Evolutionary conservation across 768 basidiomycete genomes (phyloP), one percentile per base, ranked within the genome.

Genomic region (Obba rivulosa): DNA sequence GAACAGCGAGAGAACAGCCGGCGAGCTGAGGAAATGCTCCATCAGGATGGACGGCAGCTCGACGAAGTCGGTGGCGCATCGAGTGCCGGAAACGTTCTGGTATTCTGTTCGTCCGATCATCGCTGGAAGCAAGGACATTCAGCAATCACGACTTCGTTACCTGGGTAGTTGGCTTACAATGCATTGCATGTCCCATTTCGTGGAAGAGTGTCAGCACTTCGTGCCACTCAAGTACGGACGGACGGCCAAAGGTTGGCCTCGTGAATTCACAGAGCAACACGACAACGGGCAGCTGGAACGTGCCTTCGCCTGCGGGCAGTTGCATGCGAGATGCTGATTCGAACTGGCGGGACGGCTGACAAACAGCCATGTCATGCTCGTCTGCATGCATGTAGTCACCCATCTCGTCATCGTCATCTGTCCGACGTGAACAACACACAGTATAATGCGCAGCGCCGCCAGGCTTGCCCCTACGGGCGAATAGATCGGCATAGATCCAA

Each of bases 181-280:
- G 96, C 80, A 99, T 92, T 10, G 96, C 96, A 68, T 99, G 96
- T 1, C 96, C 96, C 92, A 98, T 96, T 69, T 99, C 96, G 59
- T 99, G 96, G 69, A 93, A 96, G 20, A 98, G 70, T 2, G 95
- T 98, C 62, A 87, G 74, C 8, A 97, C 90, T 57, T 98, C 93
- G 57, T 87, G 85, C 93, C 94, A 98, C 48, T 85, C 82, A 18
- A 99, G 69, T 43, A 85, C 66, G 0, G 90, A 83, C 4, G 89
- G 78, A 11, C 73, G 68, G n/a, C 75, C 66, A 16, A 75, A 52
- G 3, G 79, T 71, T 18, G 88, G 83, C 23, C 73, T 76, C 18
- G 78, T 70, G 58, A 97, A 96, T 59, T 94, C 94, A 57, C 90
- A 95, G 7, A 93, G 69, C 11, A 99, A 69, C 4, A 96, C 96